Conservation (phyloP, 192 early-diverging fungal species). For the Linderina pennispora region DNA sequence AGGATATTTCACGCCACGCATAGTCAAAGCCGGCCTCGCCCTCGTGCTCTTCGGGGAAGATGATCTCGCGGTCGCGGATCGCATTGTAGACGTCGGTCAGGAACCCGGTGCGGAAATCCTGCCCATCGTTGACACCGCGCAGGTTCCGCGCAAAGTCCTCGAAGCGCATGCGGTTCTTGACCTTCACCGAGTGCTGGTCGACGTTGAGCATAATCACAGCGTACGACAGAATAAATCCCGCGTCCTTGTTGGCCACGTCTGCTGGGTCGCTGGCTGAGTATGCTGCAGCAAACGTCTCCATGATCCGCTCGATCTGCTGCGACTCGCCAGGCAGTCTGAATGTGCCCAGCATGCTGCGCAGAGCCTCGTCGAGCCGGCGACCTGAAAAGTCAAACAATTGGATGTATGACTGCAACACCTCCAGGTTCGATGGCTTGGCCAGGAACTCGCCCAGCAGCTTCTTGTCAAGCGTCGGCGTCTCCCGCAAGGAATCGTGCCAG, state of each 20-base stretch:
- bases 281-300: slow-evolving; percentile 81
- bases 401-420: slow-evolving; percentile 82
- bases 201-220: slow-evolving; percentile 98
- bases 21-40: slow-evolving; percentile 93
- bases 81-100: slow-evolving; percentile 79
- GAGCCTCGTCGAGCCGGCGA: slow-evolving; percentile 85
- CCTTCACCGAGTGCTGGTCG: slow-evolving; percentile 94
- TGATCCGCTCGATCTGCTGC: slow-evolving; percentile 94
- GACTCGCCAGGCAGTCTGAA: slow-evolving; percentile 98
- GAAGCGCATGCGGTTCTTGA: slow-evolving; percentile 81
- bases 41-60: slow-evolving; percentile 95
- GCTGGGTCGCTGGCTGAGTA: slow-evolving; percentile 63
- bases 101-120: slow-evolving; percentile 79
- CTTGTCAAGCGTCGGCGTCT: slow-evolving; percentile 84
- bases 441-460: slow-evolving; percentile 82
- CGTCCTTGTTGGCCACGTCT: slow-evolving; percentile 70
- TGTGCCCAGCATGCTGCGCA: slow-evolving; percentile 85
- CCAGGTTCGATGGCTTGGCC: slow-evolving; percentile 75
- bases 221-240: slow-evolving; percentile 84
- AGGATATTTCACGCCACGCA: slow-evolving; percentile 68
- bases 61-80: slow-evolving; percentile 88
- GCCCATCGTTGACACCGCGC: slow-evolving; percentile 78
- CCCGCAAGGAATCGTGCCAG: slow-evolving; percentile 73
- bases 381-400: slow-evolving; percentile 82
- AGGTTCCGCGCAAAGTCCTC: slow-evolving; percentile 87